phyloP scores from a whole-genome alignment of 495 filamentous ascomycete genomes.

The Hyaloscypha finlandica region DNA sequence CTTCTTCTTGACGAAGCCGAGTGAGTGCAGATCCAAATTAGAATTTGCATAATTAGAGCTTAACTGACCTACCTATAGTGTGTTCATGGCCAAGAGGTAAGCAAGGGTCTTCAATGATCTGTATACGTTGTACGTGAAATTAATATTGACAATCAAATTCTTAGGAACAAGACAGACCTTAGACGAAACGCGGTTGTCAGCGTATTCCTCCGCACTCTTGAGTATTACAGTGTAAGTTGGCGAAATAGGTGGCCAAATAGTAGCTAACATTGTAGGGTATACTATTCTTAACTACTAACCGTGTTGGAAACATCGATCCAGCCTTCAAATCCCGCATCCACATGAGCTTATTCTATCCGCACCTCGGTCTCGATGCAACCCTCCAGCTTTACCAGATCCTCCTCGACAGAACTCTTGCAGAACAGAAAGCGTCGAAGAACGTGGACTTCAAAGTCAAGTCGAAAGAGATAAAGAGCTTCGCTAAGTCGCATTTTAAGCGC shows the following conservation, averaged over 20 bases:
- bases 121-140: no score
- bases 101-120: no score
- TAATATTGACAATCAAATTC: no score
- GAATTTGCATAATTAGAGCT: no score
- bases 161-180: conserved; percentile 36
- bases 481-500: conserved; percentile 19
- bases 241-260: no score
- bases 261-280: conserved; percentile 27
- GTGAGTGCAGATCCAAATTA: not conserved
- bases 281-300: conserved; percentile 38
- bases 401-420: conserved; percentile 31
- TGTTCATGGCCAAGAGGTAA: conserved; percentile 9
- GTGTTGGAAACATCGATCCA: conserved; percentile 50
- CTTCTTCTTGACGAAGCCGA: conserved; percentile 60
- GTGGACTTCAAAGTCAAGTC: conserved; percentile 26
- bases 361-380: conserved; percentile 36
- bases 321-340: conserved; percentile 52
- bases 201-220: conserved; percentile 54
- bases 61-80: not conserved
- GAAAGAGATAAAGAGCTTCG: conserved; percentile 23
- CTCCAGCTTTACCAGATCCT: conserved; percentile 39
- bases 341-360: conserved; percentile 49
- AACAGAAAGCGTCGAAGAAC: conserved; percentile 18
- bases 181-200: conserved; percentile 52
- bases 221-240: conserved; percentile 46